A percentile compares a stretch with the other conserved stretches of the same genome.
phyloP scores from a whole-genome alignment of 805 yeast genomes.

The Ogataea methylovora region DNA sequence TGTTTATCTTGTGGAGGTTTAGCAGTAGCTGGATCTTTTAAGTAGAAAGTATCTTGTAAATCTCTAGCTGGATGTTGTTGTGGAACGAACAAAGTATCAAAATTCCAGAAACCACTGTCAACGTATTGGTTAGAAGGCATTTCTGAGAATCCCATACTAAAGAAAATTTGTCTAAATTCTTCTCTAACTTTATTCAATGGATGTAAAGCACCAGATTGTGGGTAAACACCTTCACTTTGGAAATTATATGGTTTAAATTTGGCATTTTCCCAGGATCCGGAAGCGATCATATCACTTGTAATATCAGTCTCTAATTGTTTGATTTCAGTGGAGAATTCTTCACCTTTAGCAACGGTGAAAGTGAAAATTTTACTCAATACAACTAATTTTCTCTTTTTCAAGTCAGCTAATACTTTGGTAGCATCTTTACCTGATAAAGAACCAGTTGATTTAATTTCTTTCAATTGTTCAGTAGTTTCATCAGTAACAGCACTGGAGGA shows the following conservation, averaged over 20 bases:
- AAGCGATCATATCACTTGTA: constrained; percentile 84
- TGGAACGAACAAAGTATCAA: constrained; percentile 93
- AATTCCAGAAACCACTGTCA: constrained; percentile 98
- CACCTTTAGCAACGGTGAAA: constrained; percentile 71
- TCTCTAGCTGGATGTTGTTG: constrained; percentile 99
- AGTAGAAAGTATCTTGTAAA: constrained; percentile 95
- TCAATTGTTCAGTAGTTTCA: constrained; percentile 57
- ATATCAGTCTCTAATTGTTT: constrained; percentile 85
- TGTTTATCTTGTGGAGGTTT: constrained; percentile 73
- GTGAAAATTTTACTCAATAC: constrained; percentile 64
- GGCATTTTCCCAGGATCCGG: constrained; percentile 75
- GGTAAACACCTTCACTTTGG: constrained; percentile 85
- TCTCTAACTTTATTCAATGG: constrained; percentile 95
- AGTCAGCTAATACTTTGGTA: constrained; percentile 69
- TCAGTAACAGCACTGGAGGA: constrained; percentile 49
- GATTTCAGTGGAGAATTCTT: constrained; percentile 76
- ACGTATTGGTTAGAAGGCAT: constrained; percentile 99
- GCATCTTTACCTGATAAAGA: constrained; percentile 39
- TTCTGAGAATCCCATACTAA: constrained; percentile 96
- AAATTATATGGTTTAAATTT: constrained; percentile 94
- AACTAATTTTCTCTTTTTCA: constrained; percentile 90
- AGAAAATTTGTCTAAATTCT: constrained; percentile 96
- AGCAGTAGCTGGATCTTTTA: constrained; percentile 85
- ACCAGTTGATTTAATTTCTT: constrained; percentile 49
- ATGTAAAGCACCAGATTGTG: constrained; percentile 89